These are phyloP conservation scores for Fusarium tanahbumbuense DNA, from an alignment of 2,329 filamentous ascomycete genomes.

Conservation along the genomic window DNA sequence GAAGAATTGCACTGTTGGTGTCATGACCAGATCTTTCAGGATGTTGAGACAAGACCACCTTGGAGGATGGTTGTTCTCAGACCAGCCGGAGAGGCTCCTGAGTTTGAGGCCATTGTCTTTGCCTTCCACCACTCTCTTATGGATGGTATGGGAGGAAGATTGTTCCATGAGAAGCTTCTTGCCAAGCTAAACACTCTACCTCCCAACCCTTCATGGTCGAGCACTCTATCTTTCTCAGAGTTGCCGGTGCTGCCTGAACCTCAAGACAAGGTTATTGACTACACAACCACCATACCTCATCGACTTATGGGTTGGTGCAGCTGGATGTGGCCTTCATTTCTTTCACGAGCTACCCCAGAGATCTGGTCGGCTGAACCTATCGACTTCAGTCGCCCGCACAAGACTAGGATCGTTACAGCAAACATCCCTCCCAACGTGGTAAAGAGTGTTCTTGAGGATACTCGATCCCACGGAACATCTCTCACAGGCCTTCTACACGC, in stretches of 20 bases:
- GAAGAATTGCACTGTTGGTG: conserved; percentile 52
- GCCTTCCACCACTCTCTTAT: conserved; percentile 64
- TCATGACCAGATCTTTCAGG: conserved; percentile 56
- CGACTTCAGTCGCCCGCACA: conserved; percentile 51
- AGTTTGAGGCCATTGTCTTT: conserved; percentile 58
- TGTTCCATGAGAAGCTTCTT: conserved; percentile 63
- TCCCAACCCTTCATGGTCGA: neutral
- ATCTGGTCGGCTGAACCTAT: conserved; percentile 56
- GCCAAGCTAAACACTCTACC: conserved; percentile 52
- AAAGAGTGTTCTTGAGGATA: conserved; percentile 51
- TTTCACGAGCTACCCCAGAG: conserved; percentile 45
- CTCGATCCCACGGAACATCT: conserved; percentile 56
- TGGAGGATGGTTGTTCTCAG: conserved; percentile 60
- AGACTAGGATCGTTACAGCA: conserved; percentile 53
- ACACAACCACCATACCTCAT: conserved; percentile 55
- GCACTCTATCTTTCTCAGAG: conserved; percentile 45
- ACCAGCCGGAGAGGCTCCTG: conserved; percentile 10
- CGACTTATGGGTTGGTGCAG: conserved; percentile 56
- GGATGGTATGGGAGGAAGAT: conserved; percentile 61
- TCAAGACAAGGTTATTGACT: conserved; percentile 56
- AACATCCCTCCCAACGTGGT: conserved; percentile 49
- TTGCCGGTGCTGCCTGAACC: conserved; percentile 51
- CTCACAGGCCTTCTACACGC: conserved; percentile 63
- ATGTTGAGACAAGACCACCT: conserved; percentile 55
- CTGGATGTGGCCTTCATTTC: conserved; percentile 54